Base-by-base conservation (phyloP, 192 early-diverging fungal genomes). In the Coemansia sp. region DNA sequence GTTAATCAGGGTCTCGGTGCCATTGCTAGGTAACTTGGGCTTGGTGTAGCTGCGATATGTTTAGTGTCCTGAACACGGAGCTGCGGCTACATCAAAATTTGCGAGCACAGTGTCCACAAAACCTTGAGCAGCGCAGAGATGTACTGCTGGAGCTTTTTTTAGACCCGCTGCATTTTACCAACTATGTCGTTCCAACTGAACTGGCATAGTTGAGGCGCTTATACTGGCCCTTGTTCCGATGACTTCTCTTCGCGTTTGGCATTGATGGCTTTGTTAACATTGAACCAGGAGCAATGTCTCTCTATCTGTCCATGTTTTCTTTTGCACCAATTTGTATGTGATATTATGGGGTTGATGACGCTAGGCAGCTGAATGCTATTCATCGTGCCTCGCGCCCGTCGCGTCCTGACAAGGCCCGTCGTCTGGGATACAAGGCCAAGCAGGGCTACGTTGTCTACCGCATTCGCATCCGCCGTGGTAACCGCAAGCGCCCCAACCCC, bases 341-440 rank as follows among this genome's bases (percentile, higher is more conserved):
- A 15, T 43, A 32, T 23, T 61, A 45, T 43, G 41, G 9, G 16
- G 23, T 68, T 23, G n/a, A 41, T 15, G 6, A 42, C 56, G 18
- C 49, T 80, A 92, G 95, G 70, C 97, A 99, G 88, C 90, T 99
- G 86, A 95, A 97, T 85, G 92, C 94, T 68, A 94, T 99, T 85
- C 95, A 98, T 89, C 95, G 97, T 77, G 97, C 95, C 56, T 96
- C 95, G 66, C 94, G 96, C 78, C 94, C 97, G 60, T 95, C 96
- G 72, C 95, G 96, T 79, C 96, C 96, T 66, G 95, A 98, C 85
- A 98, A 98, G 91, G 97, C 97, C 53, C 94, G 97, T 86, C 95
- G 97, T 84, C 87, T 99, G 54, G 97, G 97, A 68, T 99, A 99
- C 94, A 99, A 99, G 86, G 97, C 97, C 87, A 99, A 99, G 91